A percentile compares a stretch with the other conserved stretches of the same genome.
These are phyloP conservation scores for Lecanicillium sp. DNA, from an alignment of 2,329 filamentous ascomycete genomes.

Conservation along the genomic window DNA sequence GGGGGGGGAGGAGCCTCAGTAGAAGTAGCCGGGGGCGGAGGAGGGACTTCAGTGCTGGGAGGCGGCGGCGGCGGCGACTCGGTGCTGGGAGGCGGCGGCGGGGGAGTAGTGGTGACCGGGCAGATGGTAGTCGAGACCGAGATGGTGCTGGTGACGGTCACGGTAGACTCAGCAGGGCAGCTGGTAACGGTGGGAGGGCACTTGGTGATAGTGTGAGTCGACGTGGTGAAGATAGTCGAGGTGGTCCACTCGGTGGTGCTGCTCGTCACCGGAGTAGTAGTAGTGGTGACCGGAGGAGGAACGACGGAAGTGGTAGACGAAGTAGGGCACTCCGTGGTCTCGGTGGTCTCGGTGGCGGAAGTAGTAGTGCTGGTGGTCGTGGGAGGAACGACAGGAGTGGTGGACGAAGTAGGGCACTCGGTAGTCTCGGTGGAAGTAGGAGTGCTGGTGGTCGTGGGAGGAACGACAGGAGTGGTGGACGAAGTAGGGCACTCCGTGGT, in stretches of 20 bases:
- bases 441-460: constrained; percentile 8
- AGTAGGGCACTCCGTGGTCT: too few species aligned
- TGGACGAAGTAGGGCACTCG: background rate
- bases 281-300: constrained; percentile 14
- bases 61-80: constrained; percentile 2
- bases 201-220: constrained; percentile 16
- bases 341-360: constrained; percentile 13
- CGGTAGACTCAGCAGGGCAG: constrained; percentile 25
- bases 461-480: background rate
- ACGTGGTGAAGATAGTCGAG: constrained; percentile 27
- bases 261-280: constrained; percentile 13
- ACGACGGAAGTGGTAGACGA: constrained; percentile 27
- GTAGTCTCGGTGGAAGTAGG: constrained; percentile 3
- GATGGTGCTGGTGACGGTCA: constrained; percentile 26
- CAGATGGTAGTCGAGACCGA: constrained; percentile 35
- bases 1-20: constrained; percentile 9
- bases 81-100: constrained; percentile 4
- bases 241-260: constrained; percentile 22
- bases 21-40: background rate
- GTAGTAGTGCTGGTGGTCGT: constrained; percentile 15
- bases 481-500: too few species aligned
- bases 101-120: constrained; percentile 27
- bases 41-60: constrained; percentile 4
- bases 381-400: too few species aligned
- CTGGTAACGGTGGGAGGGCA: constrained; percentile 26